Conservation (phyloP, 176 grass and related monocot species). For the Oryza glaberrima region DNA sequence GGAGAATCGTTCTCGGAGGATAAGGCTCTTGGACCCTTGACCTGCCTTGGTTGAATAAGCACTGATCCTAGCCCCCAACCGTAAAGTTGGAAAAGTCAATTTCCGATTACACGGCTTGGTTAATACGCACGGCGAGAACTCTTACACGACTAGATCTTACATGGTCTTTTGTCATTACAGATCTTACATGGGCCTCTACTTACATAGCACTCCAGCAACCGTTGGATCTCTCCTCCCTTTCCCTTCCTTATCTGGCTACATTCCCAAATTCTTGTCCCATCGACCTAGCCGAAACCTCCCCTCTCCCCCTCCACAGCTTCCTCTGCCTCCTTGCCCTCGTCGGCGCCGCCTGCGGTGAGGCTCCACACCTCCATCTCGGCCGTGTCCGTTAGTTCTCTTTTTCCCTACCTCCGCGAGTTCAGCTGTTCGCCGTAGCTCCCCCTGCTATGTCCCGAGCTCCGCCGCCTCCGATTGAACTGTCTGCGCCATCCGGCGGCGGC, state of each 20-base stretch:
- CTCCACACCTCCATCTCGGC: neutral
- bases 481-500: rapidly evolving
- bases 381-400: neutral
- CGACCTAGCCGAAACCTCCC: neutral
- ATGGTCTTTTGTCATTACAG: too few relatives aligned
- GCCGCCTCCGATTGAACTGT: neutral
- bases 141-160: too few relatives aligned
- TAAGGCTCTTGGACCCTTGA: too few relatives aligned
- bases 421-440: neutral
- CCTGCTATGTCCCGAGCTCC: neutral
- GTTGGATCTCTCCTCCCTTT: neutral
- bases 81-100: too few relatives aligned
- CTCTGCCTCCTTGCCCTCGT: too few relatives aligned
- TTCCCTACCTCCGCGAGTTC: neutral
- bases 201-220: neutral
- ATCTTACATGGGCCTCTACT: neutral
- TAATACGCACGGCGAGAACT: too few relatives aligned
- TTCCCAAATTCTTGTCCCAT: neutral
- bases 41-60: too few relatives aligned
- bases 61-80: too few relatives aligned
- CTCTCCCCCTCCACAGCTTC: neutral
- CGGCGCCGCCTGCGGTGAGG: neutral
- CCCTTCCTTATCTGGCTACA: neutral
- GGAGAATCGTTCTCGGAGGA: too few relatives aligned
- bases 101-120: too few relatives aligned